Base-by-base conservation (phyloP, 140 eudicot genomes). In the Flaveria floridana region DNA sequence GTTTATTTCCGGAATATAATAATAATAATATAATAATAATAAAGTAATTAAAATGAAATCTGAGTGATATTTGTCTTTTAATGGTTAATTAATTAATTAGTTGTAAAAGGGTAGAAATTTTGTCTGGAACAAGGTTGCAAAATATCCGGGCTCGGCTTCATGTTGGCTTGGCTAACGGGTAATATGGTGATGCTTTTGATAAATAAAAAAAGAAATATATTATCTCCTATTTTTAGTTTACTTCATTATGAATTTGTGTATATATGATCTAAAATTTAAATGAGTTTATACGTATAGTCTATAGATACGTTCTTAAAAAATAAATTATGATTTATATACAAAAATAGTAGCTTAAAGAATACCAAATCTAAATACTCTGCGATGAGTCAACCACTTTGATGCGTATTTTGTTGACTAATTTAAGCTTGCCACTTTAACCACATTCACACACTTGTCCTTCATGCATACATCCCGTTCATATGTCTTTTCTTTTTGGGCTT, bases 71-170 rank as follows among this genome's bases (percentile, higher is more conserved):
- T 55, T 77, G 81, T 77, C 81, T 44, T 68, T 67, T 77, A 68
- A 69, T 57, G 52, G 66, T 50, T 75, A 75, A 11, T 75, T 46
- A 62, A 30, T 48, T 34, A 55, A 23, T 42, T 56, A 10, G 19
- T 19, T 65, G 63, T 18, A 34, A 65, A 46, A 21, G 59, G 39
- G 52, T 51, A 86, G 88, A 87, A 85, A 87, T 76, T 76, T 70
- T 76, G 95, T 80, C 88, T 79, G 89, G 74, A 85, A 85, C 89
- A 88, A 76, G 83, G 62, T 77, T 77, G 82, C 96, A 77, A 67
- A 80, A 85, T 77, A 87, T 85, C 87, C 96, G 96, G 97, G 89
- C 87, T 85, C 79, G 85, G 82, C 82, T 71, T 71, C 72, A 71
- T 64, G 78, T 63, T 70, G 82, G 82, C 82, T 78, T 68, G 76